Conservation (phyloP, 805 yeast species). For the Candida manassasensis region DNA sequence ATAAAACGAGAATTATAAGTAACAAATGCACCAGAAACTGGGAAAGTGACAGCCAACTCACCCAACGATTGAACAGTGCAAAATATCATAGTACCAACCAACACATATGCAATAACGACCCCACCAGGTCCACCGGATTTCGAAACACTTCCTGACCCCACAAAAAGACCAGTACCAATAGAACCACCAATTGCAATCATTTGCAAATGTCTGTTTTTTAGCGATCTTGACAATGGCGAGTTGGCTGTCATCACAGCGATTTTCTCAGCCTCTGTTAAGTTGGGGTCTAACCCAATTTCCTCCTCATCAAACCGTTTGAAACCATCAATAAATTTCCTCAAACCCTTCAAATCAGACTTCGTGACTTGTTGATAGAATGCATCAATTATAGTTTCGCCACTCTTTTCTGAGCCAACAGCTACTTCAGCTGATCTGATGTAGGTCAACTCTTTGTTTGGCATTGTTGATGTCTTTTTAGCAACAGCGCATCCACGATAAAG, state of each 20-base stretch:
- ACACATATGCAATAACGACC: slow-evolving; percentile 52
- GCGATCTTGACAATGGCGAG: slow-evolving; percentile 46
- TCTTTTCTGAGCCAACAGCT: slow-evolving; percentile 35
- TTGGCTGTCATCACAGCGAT: slow-evolving; percentile 39
- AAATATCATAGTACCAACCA: slow-evolving; percentile 56
- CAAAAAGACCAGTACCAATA: slow-evolving; percentile 80
- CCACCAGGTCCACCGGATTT: slow-evolving; percentile 68
- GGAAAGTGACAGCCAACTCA: slow-evolving; percentile 56
- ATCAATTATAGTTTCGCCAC: slow-evolving; percentile 10
- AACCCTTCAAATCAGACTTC: slow-evolving; percentile 17
- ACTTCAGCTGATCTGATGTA: slow-evolving; percentile 36
- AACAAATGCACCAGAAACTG: slow-evolving; percentile 62
- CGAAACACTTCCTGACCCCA: slow-evolving; percentile 64
- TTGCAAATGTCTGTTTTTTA: slow-evolving; percentile 64
- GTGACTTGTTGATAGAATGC: slow-evolving; percentile 13
- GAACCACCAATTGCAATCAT: slow-evolving; percentile 84
- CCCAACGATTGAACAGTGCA: slow-evolving; percentile 52
- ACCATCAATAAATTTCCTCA: slow-evolving; percentile 19
- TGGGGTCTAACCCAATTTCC: slow-evolving; percentile 40
- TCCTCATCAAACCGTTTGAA: slow-evolving; percentile 30
- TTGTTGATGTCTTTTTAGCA: too few species aligned
- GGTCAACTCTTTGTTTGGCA: slow-evolving; percentile 40
- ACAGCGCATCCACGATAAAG: too few species aligned
- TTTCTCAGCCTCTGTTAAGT: slow-evolving; percentile 20
- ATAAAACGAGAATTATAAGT: slow-evolving; percentile 54